Percentiles rank a stretch among this genome's conserved stretches.
Conservation (phyloP, 805 yeast genomes). For the Ogataea nitratoaversa region DNA sequence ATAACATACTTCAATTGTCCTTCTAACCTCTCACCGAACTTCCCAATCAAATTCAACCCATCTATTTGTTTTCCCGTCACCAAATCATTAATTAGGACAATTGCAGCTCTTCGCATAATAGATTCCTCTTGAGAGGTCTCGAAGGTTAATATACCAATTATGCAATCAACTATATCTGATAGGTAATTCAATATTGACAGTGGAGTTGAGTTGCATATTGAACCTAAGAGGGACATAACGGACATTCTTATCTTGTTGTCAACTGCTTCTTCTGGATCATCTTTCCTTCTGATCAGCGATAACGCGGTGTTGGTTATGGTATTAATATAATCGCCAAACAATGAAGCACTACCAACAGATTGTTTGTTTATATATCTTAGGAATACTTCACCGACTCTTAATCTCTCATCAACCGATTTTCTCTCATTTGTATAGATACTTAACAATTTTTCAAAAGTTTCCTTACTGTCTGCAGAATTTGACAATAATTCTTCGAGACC, state of each 20-base stretch:
- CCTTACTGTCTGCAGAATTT: slow-evolving; percentile 23
- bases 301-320: slow-evolving; percentile 43
- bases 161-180: slow-evolving; percentile 65
- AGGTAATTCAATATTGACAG: slow-evolving; percentile 45
- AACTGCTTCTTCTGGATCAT: slow-evolving; percentile 2
- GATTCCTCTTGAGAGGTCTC: slow-evolving; percentile 44
- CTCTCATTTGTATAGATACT: slow-evolving; percentile 12
- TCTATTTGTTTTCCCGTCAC: slow-evolving; percentile 38
- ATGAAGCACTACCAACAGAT: slow-evolving; percentile 36
- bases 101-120: slow-evolving; percentile 69
- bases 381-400: slow-evolving; percentile 81
- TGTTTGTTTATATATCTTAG: slow-evolving; percentile 48
- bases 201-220: slow-evolving; percentile 57
- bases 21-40: slow-evolving; percentile 41
- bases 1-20: slow-evolving; percentile 39
- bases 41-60: slow-evolving; percentile 44
- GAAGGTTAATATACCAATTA: slow-evolving; percentile 66
- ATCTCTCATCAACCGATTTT: slow-evolving; percentile 53
- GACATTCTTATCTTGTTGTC: slow-evolving; percentile 78
- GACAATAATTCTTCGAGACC: slow-evolving; percentile 63
- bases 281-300: slow-evolving; percentile 16
- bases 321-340: slow-evolving; percentile 38
- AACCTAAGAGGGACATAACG: slow-evolving; percentile 80
- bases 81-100: slow-evolving; percentile 62
- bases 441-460: slow-evolving; percentile 8